Conservation (phyloP, 2,329 filamentous ascomycete genomes). For the Ambrosiella cleistominuta region DNA sequence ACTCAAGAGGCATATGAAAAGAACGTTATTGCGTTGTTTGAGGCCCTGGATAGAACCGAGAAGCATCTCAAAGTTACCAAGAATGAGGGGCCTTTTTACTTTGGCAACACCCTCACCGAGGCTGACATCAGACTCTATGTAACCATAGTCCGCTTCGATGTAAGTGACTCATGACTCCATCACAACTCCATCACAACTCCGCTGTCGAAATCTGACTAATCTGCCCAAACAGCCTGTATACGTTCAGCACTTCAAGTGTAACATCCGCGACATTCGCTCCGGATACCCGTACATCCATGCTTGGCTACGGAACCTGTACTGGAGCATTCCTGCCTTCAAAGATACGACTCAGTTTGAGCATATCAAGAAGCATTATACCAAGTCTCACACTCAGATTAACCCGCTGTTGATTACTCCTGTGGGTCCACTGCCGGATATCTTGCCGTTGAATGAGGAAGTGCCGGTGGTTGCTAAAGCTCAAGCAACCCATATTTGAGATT, state of each 20-base stretch:
- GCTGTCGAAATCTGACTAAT: background rate
- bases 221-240: conserved; percentile 39
- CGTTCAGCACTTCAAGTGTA: conserved; percentile 79
- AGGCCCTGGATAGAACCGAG: conserved; percentile 60
- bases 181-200: background rate
- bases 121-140: conserved; percentile 59
- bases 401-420: conserved; percentile 61
- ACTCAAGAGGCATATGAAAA: conserved; percentile 68
- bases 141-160: conserved; percentile 56
- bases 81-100: conserved; percentile 47
- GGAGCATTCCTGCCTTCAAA: conserved; percentile 60
- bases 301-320: conserved; percentile 75
- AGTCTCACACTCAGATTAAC: conserved; percentile 48
- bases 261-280: conserved; percentile 65
- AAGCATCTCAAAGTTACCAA: conserved; percentile 37
- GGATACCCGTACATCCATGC: conserved; percentile 67
- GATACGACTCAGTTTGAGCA: conserved; percentile 84
- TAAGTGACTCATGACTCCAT: conserved; percentile 17
- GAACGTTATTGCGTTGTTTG: conserved; percentile 54
- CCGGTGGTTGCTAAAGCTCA: conserved; percentile 18
- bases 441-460: conserved; percentile 66
- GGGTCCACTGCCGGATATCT: conserved; percentile 67
- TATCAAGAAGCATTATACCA: conserved; percentile 64
- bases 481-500: background rate
- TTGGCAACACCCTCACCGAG: conserved; percentile 61